A percentile compares a stretch with the other conserved stretches of the same genome.
These are phyloP conservation scores for Sisymbrium irio DNA, from an alignment of 345 rosid species.

Conservation along the genomic window DNA sequence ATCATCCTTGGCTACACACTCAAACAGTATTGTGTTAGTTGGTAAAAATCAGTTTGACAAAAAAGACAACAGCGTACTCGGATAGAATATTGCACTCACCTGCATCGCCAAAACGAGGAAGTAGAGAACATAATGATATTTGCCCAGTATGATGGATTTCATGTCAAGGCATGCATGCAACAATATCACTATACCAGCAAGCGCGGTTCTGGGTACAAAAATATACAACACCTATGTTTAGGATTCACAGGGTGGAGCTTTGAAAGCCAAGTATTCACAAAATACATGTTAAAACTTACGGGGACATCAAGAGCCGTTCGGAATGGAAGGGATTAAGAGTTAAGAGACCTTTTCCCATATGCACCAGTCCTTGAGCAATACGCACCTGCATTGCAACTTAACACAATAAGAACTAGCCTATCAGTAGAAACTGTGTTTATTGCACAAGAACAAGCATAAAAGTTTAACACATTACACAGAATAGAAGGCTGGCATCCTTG, in stretches of 20 bases:
- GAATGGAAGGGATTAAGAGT: constrained; percentile 94
- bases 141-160: constrained; percentile 77
- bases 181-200: constrained; percentile 80
- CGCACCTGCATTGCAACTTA: constrained; percentile 56
- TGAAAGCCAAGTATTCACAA: neutral
- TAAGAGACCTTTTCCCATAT: constrained; percentile 90
- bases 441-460: neutral
- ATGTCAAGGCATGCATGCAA: constrained; percentile 91
- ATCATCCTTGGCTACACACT: constrained; percentile 85
- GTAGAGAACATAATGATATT: constrained; percentile 86
- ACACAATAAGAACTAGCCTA: constrained; percentile 18
- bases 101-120: constrained; percentile 94
- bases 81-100: constrained; percentile 41
- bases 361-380: constrained; percentile 93
- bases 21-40: neutral
- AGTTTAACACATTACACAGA: constrained; percentile 60
- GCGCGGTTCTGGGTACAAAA: constrained; percentile 57
- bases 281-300: constrained; percentile 48
- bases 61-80: neutral
- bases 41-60: neutral
- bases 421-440: constrained; percentile 1
- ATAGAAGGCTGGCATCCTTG: constrained; percentile 84
- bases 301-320: constrained; percentile 80
- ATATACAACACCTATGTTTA: neutral
- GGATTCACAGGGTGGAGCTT: neutral